These are phyloP conservation scores for Ramaria sp. DNA, from an alignment of 768 basidiomycete species.

Conservation along the genomic window DNA sequence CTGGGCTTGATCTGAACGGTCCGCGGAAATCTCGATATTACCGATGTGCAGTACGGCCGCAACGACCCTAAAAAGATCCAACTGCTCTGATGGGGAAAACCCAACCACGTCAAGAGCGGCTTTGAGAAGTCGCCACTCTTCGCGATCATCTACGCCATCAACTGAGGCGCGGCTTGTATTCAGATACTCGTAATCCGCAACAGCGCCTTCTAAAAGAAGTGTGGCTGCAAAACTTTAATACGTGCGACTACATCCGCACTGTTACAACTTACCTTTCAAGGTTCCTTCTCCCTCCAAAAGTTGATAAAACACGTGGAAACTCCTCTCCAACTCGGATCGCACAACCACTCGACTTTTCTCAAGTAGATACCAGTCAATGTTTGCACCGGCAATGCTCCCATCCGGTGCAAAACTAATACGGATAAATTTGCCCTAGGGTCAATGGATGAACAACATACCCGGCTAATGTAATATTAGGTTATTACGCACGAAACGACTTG, in stretches of 20 bases:
- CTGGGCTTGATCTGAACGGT: constrained; percentile 70
- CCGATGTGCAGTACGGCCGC: constrained; percentile 93
- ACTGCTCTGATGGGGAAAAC: constrained; percentile 73
- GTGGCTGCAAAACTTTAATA: constrained; percentile 36
- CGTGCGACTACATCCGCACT: not conserved
- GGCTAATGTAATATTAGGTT: not conserved
- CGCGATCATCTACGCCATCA: constrained; percentile 88
- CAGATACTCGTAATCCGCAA: constrained; percentile 83
- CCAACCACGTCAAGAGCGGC: constrained; percentile 84
- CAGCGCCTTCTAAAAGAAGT: constrained; percentile 59
- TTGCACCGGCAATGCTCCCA: constrained; percentile 94
- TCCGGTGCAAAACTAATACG: constrained; percentile 88
- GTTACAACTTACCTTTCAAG: constrained; percentile 51
- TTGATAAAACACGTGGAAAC: constrained; percentile 97
- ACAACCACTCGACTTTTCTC: constrained; percentile 95
- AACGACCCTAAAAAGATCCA: constrained; percentile 88
- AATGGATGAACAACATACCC: not conserved
- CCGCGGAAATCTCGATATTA: constrained; percentile 75
- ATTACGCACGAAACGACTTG: constrained; percentile 66
- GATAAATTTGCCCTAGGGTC: constrained; percentile 75
- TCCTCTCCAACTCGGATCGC: constrained; percentile 79
- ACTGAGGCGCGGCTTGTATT: constrained; percentile 84
- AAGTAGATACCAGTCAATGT: constrained; percentile 97
- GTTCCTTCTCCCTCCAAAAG: constrained; percentile 65
- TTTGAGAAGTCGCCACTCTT: constrained; percentile 80